These are phyloP conservation scores for Lactarius psammicola DNA, from an alignment of 768 basidiomycete genomes.

Conservation along the genomic window DNA sequence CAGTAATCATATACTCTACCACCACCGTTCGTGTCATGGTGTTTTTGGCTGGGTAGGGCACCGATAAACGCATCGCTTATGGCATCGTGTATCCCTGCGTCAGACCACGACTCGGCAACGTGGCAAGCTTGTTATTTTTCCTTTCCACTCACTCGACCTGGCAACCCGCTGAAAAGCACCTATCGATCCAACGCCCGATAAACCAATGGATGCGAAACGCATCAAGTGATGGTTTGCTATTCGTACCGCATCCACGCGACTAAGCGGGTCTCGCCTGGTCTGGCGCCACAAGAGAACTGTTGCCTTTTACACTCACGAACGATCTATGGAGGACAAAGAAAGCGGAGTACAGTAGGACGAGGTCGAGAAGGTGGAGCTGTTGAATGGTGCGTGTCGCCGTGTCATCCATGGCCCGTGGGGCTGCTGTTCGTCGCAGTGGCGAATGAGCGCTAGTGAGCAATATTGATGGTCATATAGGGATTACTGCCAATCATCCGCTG, in stretches of 20 bases:
- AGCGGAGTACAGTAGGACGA: too few relatives aligned
- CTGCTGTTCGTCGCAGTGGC: background rate
- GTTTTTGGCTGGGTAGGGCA: too few relatives aligned
- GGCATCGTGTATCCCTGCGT: too few relatives aligned
- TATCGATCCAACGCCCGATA: background rate
- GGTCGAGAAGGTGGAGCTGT: background rate
- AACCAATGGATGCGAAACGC: too few relatives aligned
- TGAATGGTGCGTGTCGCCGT: background rate
- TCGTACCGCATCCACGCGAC: background rate
- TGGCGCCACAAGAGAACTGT: background rate
- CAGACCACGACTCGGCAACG: background rate
- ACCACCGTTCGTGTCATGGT: too few relatives aligned
- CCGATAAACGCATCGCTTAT: too few relatives aligned
- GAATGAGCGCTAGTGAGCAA: background rate
- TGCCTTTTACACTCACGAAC: background rate
- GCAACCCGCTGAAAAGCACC: background rate
- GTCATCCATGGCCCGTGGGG: background rate
- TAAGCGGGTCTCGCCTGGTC: background rate
- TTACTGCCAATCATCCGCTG: background rate
- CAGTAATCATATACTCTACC: too few relatives aligned
- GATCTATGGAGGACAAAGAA: background rate
- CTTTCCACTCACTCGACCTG: background rate
- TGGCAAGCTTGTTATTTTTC: background rate
- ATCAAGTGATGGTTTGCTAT: too few relatives aligned
- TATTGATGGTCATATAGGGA: background rate